These are phyloP conservation scores for Hordeum pubiflorum DNA, from an alignment of 202 grass and related monocot genomes.

Conservation along the genomic window DNA sequence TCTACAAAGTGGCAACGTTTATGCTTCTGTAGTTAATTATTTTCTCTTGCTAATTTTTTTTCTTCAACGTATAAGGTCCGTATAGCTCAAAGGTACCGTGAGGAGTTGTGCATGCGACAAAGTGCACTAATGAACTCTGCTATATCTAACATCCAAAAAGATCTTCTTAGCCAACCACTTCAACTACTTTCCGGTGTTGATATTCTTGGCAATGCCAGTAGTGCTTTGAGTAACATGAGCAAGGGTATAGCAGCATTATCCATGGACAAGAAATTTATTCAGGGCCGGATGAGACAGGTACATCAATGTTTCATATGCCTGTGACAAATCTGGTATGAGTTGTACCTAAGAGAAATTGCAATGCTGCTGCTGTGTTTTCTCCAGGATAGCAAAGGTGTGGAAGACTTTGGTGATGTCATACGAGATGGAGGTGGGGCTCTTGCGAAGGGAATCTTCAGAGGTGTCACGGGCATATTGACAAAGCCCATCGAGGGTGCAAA, in stretches of 20 bases:
- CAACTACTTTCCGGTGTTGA: conserved; percentile 97
- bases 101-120: conserved; percentile 89
- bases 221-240: conserved; percentile 97
- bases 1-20: not conserved
- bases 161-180: conserved; percentile 95
- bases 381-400: conserved; percentile 98
- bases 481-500: conserved; percentile 98
- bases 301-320: conserved; percentile 3
- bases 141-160: conserved; percentile 85
- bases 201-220: conserved; percentile 99
- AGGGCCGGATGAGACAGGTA: conserved; percentile 79
- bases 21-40: not conserved
- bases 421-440: conserved; percentile 95
- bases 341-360: not conserved
- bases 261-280: conserved; percentile 99
- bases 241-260: conserved; percentile 96
- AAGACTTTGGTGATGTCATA: conserved; percentile 95
- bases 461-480: conserved; percentile 94
- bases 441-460: conserved; percentile 94
- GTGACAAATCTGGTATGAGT: conserved; percentile 2
- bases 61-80: conserved; percentile 50
- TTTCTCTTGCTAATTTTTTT: conserved; percentile 7
- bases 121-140: conserved; percentile 75
- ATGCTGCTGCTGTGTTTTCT: conserved; percentile 30
- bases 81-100: conserved; percentile 74